Evolutionary conservation across 129 eudicot genomes (phyloP).

Genomic region (Gnaphalium uliginosum): DNA sequence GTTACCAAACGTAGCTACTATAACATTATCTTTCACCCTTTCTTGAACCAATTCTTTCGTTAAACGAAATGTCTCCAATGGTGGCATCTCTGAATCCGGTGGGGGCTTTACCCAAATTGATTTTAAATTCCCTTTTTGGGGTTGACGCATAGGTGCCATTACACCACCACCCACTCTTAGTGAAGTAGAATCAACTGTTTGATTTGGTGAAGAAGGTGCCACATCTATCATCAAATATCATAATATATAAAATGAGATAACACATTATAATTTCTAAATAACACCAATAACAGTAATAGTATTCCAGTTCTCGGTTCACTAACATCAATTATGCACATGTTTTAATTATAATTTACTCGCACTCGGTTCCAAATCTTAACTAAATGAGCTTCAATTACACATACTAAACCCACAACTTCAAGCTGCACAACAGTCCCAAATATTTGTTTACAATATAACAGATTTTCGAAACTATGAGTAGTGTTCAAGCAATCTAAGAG

Average conservation of each 20-base stretch:
- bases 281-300: neutral
- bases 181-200: slow-evolving; percentile 41
- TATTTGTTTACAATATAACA: neutral
- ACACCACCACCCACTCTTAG: slow-evolving; percentile 24
- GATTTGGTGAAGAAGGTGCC: slow-evolving; percentile 38
- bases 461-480: neutral
- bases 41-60: slow-evolving; percentile 76
- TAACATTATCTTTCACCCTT: slow-evolving; percentile 78
- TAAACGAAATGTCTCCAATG: slow-evolving; percentile 61
- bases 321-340: too few relatives aligned
- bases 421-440: neutral
- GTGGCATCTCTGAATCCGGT: slow-evolving; percentile 73
- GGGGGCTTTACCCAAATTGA: slow-evolving; percentile 72
- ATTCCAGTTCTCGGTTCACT: too few relatives aligned
- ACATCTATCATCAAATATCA: slow-evolving; percentile 31
- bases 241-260: slow-evolving; percentile 1
- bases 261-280: neutral
- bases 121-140: slow-evolving; percentile 25
- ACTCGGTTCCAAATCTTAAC: neutral
- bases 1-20: slow-evolving; percentile 91
- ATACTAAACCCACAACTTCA: neutral
- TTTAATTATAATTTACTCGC: too few relatives aligned
- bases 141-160: slow-evolving; percentile 38
- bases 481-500: neutral
- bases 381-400: neutral